Evolutionary conservation across 345 rosid genomes (phyloP).

Genomic region (Limnanthes douglasii): DNA sequence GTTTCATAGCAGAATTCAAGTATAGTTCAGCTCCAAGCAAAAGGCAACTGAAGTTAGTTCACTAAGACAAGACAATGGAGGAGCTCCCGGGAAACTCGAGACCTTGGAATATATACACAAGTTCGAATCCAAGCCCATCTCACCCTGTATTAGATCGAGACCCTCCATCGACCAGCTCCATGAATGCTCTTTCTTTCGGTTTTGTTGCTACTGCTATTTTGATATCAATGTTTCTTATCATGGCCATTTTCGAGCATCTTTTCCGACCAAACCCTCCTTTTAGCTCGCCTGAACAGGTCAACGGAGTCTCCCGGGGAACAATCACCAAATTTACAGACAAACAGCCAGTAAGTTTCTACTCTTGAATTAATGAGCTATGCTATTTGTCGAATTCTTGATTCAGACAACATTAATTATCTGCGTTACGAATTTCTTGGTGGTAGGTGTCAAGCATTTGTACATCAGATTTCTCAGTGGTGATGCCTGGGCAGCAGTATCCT

Average conservation of each 20-base stretch:
- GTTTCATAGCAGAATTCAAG: too few species aligned
- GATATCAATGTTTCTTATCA: slow-evolving; percentile 80
- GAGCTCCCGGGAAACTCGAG: too few species aligned
- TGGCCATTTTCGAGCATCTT: slow-evolving; percentile 91
- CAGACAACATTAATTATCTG: too few species aligned
- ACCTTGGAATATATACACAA: too few species aligned
- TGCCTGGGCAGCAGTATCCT: slow-evolving; percentile 74
- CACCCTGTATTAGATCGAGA: too few species aligned
- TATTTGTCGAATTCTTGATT: too few species aligned
- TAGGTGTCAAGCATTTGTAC: slow-evolving; percentile 28
- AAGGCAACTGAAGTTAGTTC: too few species aligned
- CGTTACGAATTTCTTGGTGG: slow-evolving; percentile 1
- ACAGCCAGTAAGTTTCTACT: slow-evolving; percentile 25
- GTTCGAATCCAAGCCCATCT: too few species aligned
- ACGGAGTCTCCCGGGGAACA: slow-evolving; percentile 8
- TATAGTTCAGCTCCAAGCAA: too few species aligned
- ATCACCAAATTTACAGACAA: slow-evolving; percentile 22
- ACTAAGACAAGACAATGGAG: too few species aligned
- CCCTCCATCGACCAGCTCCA: slow-evolving; percentile 58
- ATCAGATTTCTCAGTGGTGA: slow-evolving; percentile 61
- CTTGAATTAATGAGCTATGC: too few species aligned
- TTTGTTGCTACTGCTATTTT: slow-evolving; percentile 90
- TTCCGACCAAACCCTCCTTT: slow-evolving; percentile 52
- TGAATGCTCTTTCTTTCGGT: slow-evolving; percentile 78
- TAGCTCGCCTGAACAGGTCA: slow-evolving; percentile 26